Evolutionary conservation across 345 rosid species (phyloP), one percentile per base, ranked within the genome.

Genomic region (Sisymbrium altissimum): DNA sequence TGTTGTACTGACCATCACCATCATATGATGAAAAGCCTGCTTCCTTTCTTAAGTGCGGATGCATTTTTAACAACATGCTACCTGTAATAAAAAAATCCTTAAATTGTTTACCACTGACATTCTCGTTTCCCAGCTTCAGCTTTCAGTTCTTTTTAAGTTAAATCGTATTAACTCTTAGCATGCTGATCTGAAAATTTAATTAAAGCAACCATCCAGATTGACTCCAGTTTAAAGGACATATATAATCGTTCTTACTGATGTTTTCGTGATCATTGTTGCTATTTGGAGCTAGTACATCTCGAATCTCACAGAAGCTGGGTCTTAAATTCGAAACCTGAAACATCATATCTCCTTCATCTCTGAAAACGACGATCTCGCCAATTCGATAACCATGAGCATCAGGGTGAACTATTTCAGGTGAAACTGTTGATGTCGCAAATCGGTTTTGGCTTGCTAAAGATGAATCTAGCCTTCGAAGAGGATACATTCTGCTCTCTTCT

Each of bases 221-320:
- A 71, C 12, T 14, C 32, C 15, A 50, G 21, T 50, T 61, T 9
- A 1, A 17, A 49, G 30, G 52, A 27, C 39, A 27, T 5, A 19
- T 23, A 61, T 12, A 62, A 72, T 50, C 15, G 17, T 30, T 53
- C 70, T 63, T 53, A 72, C 76, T 36, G 3, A 41, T 41, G 44
- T 41, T 72, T 18, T 72, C 55, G 40, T 72, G 76, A 52, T 63
- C 45, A 41, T 13, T 50, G 56, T 50, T 50, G n/a, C 32, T 23
- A 8, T 3, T 23, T 50, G 56, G 56, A 10, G 32, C 3, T 11
- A 23, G 3, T n/a, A 50, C 9, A 12, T 50, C 27, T 50, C 13
- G 32, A 50, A 23, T 23, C 56, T 11, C 56, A 50, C 15, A 50
- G 56, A 50, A 50, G 2, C 32, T 41, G 9, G 76, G 53, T 48